Base-by-base conservation (phyloP, 177 flowering plant genomes). In the Vitis hybrid region DNA sequence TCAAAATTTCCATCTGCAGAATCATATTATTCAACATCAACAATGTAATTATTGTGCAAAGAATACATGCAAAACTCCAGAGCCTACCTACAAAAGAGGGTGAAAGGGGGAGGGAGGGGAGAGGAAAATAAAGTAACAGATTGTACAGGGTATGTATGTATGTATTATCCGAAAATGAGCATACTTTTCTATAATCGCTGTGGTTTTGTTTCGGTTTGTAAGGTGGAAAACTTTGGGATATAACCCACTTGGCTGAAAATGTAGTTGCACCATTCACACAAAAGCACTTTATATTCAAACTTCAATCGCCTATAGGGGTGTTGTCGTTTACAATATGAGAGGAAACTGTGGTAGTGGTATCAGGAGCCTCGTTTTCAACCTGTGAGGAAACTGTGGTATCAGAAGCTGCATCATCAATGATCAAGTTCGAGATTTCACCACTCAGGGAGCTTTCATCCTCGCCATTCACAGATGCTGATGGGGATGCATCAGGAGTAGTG, bases 351-450 rank as follows among this genome's bases (percentile, higher is more conserved):
- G 40, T 35, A 35, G 40, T 6, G 40, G 40, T 35, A 35, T 35
- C 40, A 35, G 40, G 6, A 35, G 40, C 77, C 32, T 69, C 76
- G 15, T 68, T 77, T 66, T 84, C 88, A 46, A 75, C 18, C 21
- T 62, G 77, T 2, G 83, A 73, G 56, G 81, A 80, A 48, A 79
- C 75, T 35, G 82, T 78, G 4, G 76, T 61, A 52, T 82, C 86
- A 0, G 86, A 81, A 49, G 81, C 75, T 24, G 78, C 75, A 60
- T 84, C 89, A n/a, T 87, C 88, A 2, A 84, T 69, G 21, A 72
- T 80, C 60, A 82, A 74, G 68, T 68, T 81, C 14, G 89, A 85
- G 62, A 85, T 50, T 30, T 78, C 86, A 21, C 77, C 77, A 21
- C 74, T 49, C 4, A 83, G 52, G 18, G 78, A 81, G 62, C 46